phyloP scores from a whole-genome alignment of 257 asterid genomes.

The Jacaranda mimosifolia region DNA sequence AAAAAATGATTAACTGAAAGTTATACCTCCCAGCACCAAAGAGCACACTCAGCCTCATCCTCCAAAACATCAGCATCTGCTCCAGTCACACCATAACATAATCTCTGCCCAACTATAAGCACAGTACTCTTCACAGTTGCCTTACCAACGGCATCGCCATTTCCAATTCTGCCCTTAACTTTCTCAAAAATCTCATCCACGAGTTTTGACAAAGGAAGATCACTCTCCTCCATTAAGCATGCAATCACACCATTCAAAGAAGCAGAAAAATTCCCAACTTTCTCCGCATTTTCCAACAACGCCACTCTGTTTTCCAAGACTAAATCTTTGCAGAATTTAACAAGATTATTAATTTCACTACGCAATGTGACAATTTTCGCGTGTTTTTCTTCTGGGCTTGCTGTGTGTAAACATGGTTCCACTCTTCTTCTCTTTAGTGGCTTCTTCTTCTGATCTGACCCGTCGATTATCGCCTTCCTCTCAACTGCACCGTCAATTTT shows the following conservation, averaged over 20 bases:
- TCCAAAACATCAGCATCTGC: slow-evolving; percentile 89
- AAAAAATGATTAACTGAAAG: neutral
- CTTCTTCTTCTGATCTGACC: slow-evolving; percentile 36
- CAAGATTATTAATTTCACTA: slow-evolving; percentile 63
- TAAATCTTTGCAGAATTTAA: slow-evolving; percentile 50
- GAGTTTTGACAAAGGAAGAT: slow-evolving; percentile 73
- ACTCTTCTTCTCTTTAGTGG: slow-evolving; percentile 48
- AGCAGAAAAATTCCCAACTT: slow-evolving; percentile 28
- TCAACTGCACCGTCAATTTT: slow-evolving; percentile 30
- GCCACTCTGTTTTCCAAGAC: slow-evolving; percentile 41
- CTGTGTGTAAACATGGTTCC: slow-evolving; percentile 26
- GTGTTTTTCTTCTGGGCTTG: slow-evolving; percentile 52
- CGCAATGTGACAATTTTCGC: slow-evolving; percentile 53
- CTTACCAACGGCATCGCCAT: slow-evolving; percentile 50
- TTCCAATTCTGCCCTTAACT: slow-evolving; percentile 49
- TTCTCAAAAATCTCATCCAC: slow-evolving; percentile 69
- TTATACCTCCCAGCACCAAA: slow-evolving; percentile 98
- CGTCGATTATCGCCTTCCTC: slow-evolving; percentile 25
- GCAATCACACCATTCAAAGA: slow-evolving; percentile 62
- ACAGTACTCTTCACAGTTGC: slow-evolving; percentile 77
- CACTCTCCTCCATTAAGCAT: slow-evolving; percentile 82
- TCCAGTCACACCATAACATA: slow-evolving; percentile 64
- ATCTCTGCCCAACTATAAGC: slow-evolving; percentile 75
- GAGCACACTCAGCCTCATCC: slow-evolving; percentile 76
- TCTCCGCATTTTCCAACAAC: slow-evolving; percentile 44